These are phyloP conservation scores for Ballota nigra DNA, from an alignment of 257 asterid genomes.

Conservation along the genomic window DNA sequence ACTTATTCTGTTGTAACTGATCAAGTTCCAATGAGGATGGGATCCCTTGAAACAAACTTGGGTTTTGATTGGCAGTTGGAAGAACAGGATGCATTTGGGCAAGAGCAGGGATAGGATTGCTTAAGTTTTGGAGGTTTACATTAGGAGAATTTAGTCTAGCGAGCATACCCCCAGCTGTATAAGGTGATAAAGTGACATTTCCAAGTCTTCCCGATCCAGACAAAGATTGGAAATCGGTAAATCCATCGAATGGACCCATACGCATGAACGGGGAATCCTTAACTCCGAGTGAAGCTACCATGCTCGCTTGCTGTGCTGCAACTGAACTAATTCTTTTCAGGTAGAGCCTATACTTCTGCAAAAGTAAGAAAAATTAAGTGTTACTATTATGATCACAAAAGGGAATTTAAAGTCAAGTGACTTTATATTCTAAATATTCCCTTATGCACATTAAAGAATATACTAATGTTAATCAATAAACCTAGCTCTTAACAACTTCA, in stretches of 20 bases:
- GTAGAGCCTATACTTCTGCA: slow-evolving; percentile 70
- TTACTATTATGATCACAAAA: slow-evolving; percentile 8
- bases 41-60: slow-evolving; percentile 61
- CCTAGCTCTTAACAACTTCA: no score
- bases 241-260: slow-evolving; percentile 59
- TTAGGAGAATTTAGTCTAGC: slow-evolving; percentile 69
- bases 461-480: no score
- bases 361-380: neutral
- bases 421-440: no score
- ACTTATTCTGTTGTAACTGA: slow-evolving; percentile 58
- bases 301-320: slow-evolving; percentile 80
- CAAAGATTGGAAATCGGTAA: slow-evolving; percentile 62
- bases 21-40: slow-evolving; percentile 69
- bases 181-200: slow-evolving; percentile 51
- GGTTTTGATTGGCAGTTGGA: slow-evolving; percentile 43
- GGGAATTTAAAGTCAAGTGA: neutral
- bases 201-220: slow-evolving; percentile 60
- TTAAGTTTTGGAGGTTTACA: slow-evolving; percentile 45
- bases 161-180: slow-evolving; percentile 54
- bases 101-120: slow-evolving; percentile 36
- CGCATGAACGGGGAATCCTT: slow-evolving; percentile 77
- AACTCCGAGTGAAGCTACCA: slow-evolving; percentile 77
- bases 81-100: slow-evolving; percentile 50
- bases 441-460: no score
- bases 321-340: slow-evolving; percentile 64